These are phyloP conservation scores for Kitagawia praeruptora DNA, from an alignment of 129 eudicot genomes.

Conservation along the genomic window DNA sequence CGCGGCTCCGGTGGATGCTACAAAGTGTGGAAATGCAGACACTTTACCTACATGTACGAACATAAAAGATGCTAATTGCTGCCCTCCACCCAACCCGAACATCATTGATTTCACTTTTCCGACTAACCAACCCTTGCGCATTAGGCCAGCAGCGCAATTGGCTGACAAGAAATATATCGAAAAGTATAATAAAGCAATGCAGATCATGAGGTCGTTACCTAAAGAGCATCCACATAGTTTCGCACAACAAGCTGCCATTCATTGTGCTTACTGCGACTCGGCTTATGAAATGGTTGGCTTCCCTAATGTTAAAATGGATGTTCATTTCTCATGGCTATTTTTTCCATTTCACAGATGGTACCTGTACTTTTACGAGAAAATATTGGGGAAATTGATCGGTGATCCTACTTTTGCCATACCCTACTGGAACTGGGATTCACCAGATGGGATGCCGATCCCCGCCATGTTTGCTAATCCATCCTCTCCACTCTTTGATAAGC, in stretches of 20 bases:
- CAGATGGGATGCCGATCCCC: conserved; percentile 26
- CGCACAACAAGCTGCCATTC: conserved; percentile 33
- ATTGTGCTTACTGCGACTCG: conserved; percentile 43
- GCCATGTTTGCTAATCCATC: conserved; percentile 15
- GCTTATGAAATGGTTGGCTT: conserved; percentile 28
- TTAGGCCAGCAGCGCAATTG: conserved; percentile 30
- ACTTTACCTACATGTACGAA: conserved; percentile 14
- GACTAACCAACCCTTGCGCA: conserved; percentile 6
- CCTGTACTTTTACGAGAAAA: conserved; percentile 39
- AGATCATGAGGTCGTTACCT: conserved; percentile 34
- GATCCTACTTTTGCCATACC: conserved; percentile 40
- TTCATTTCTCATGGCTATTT: conserved; percentile 48
- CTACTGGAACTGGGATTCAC: conserved; percentile 42
- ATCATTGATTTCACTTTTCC: conserved; percentile 29
- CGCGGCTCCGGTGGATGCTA: conserved; percentile 35
- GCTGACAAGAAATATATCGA: conserved; percentile 11
- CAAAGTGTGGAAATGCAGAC: conserved; percentile 25
- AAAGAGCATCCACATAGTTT: conserved; percentile 39
- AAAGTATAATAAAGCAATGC: conserved; percentile 23
- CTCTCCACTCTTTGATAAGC: conserved; percentile 22
- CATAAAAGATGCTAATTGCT: conserved; percentile 19
- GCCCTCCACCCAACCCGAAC: conserved; percentile 24
- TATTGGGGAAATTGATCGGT: conserved; percentile 27
- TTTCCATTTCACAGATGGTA: conserved; percentile 52
- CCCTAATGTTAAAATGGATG: conserved; percentile 21